Conservation (phyloP, 371 early-diverging fungal genomes). For the Mucor racemosus region DNA sequence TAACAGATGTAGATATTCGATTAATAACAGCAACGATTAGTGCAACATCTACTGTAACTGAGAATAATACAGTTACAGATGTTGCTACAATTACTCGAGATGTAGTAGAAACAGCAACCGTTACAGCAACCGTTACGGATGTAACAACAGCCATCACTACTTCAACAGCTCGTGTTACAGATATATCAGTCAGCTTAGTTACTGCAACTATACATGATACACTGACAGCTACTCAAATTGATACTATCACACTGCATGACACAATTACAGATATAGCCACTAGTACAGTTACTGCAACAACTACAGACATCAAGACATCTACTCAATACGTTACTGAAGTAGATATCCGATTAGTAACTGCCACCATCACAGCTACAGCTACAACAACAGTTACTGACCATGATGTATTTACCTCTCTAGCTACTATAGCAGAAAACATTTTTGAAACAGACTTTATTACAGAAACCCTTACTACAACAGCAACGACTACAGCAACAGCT, state of each 20-base stretch:
- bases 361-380: conserved; percentile 3
- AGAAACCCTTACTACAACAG: not conserved
- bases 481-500: not conserved
- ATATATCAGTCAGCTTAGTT: not conserved
- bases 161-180: not conserved
- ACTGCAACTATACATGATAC: not conserved
- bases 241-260: not conserved
- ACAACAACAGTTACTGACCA: not conserved
- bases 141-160: conserved; percentile 6
- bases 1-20: not conserved
- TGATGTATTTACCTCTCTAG: not conserved
- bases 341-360: conserved; percentile 1
- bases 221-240: not conserved
- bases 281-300: not conserved
- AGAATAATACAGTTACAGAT: not conserved
- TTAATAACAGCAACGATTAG: not conserved
- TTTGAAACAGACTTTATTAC: not conserved
- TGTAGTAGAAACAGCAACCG: not conserved
- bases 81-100: not conserved
- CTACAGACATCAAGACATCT: too few species aligned
- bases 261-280: conserved; percentile 2
- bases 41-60: not conserved
- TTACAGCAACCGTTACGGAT: not conserved
- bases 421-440: not conserved
- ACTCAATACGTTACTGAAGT: not conserved